A percentile compares a stretch with the other conserved stretches of the same genome.
Evolutionary conservation across 352 stramenopile genomes (phyloP).

Genomic region (Saprolegnia diclina): DNA sequence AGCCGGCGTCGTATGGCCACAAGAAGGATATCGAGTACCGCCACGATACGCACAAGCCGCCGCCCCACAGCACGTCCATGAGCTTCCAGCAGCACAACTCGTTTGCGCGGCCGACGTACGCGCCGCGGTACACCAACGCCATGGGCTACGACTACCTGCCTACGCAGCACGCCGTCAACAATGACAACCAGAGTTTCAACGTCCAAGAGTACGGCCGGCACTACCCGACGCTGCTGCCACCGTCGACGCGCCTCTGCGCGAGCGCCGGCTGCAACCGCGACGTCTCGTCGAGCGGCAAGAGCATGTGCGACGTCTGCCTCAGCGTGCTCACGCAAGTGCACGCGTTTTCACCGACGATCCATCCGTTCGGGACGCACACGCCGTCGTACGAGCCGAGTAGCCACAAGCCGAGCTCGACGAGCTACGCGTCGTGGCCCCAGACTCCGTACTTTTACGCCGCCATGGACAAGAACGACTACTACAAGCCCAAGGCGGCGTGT

Average conservation of each 20-base stretch:
- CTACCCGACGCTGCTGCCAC: constrained; percentile 1
- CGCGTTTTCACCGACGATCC: constrained; percentile 21
- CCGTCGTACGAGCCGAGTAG: not conserved
- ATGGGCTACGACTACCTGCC: constrained; percentile 13
- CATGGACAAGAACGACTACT: constrained; percentile 1
- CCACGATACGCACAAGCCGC: not conserved
- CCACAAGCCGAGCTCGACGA: not conserved
- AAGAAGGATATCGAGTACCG: too few species aligned
- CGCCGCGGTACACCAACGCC: not conserved
- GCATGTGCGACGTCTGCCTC: constrained; percentile 21
- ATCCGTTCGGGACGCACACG: constrained; percentile 3
- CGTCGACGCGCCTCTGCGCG: constrained; percentile 5
- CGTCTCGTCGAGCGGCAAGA: constrained; percentile 14
- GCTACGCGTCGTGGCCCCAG: not conserved
- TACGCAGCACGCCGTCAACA: not conserved
- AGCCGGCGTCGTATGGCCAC: not conserved
- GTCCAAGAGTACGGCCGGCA: not conserved
- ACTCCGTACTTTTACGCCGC: not conserved
- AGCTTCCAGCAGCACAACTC: not conserved
- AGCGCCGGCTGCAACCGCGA: constrained; percentile 15
- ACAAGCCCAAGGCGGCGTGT: not conserved
- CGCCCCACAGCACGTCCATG: too few species aligned
- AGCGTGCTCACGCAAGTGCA: constrained; percentile 19
- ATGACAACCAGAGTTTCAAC: not conserved
- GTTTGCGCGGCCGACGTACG: not conserved